Percentiles rank a stretch among this genome's conserved stretches.
These are phyloP conservation scores for Taphrina pruni DNA, from an alignment of 1,139 yeast species.

Conservation along the genomic window DNA sequence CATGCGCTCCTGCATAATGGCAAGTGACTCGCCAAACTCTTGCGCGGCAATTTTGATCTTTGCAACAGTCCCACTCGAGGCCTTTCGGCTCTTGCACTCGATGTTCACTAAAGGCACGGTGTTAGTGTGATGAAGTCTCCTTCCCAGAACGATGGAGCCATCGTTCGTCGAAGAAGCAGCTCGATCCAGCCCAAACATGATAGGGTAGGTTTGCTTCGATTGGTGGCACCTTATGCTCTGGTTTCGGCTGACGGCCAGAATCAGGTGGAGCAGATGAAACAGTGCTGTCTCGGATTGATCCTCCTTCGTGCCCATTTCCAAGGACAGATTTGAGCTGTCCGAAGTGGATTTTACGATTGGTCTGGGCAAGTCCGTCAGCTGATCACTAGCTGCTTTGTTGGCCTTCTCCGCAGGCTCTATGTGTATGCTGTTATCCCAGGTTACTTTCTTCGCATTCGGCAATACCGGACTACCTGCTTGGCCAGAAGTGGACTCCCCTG, in stretches of 20 bases:
- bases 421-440: neutral
- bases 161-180: neutral
- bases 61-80: neutral
- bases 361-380: neutral
- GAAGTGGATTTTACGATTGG: neutral
- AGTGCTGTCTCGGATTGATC: conserved; percentile 1
- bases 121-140: neutral
- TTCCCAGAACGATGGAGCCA: neutral
- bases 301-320: conserved; percentile 10
- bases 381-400: too few relatives aligned
- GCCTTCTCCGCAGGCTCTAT: too few relatives aligned
- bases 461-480: neutral
- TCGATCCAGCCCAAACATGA: neutral
- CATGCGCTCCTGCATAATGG: conserved; percentile 13
- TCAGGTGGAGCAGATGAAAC: neutral
- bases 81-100: conserved; percentile 5
- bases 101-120: neutral
- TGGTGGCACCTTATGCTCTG: neutral
- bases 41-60: neutral
- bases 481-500: neutral
- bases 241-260: neutral
- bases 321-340: neutral
- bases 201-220: neutral
- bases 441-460: neutral
- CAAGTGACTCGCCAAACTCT: neutral